Conservation (phyloP, 495 filamentous ascomycete species). For the Aspergillus incahuasiensis region DNA sequence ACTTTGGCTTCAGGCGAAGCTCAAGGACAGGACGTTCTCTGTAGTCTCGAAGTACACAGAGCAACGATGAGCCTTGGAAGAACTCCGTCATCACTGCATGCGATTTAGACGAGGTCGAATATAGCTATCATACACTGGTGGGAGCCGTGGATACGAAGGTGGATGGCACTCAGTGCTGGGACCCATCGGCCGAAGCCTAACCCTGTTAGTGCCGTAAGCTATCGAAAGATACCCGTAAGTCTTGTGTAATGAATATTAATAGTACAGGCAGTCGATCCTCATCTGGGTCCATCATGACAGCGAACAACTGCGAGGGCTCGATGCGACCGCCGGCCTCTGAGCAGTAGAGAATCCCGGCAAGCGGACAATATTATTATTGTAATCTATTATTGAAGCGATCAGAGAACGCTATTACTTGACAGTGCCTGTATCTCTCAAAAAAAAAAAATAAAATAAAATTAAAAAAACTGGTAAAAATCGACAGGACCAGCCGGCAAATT, state of each 20-base stretch:
- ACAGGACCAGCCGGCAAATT: not conserved
- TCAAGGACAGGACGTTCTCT: no score
- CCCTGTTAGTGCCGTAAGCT: conserved; percentile 1
- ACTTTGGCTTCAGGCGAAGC: no score
- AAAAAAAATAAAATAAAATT: not conserved
- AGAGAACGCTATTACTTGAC: not conserved
- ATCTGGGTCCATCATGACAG: not conserved
- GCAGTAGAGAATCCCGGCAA: not conserved
- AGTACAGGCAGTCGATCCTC: conserved; percentile 6
- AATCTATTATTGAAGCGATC: not conserved
- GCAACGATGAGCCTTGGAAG: no score
- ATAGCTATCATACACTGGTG: not conserved
- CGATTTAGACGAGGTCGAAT: not conserved
- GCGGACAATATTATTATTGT: not conserved
- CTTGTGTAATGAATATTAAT: not conserved
- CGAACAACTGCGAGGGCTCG: not conserved
- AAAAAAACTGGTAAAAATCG: not conserved
- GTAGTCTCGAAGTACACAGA: no score
- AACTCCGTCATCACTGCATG: not conserved
- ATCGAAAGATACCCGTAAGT: not conserved
- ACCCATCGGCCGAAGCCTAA: conserved; percentile 4
- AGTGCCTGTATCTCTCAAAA: not conserved
- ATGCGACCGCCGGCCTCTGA: not conserved
- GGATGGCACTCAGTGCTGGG: conserved; percentile 5
- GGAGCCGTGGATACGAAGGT: conserved; percentile 11